These are phyloP conservation scores for Hemerocallis citrina DNA, from an alignment of 106 monocot genomes.

Conservation along the genomic window DNA sequence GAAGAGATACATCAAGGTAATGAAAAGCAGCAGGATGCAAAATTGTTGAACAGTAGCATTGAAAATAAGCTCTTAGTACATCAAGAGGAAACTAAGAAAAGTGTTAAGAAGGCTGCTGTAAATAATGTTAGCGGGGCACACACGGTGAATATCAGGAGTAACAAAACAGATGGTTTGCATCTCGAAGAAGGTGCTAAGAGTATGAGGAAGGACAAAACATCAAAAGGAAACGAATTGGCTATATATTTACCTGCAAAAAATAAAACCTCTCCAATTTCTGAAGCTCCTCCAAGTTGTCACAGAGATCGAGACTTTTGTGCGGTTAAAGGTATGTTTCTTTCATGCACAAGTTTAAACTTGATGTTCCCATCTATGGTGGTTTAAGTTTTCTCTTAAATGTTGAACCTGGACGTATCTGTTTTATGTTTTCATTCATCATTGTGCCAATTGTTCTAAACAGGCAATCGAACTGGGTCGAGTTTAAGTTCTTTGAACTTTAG, in stretches of 20 bases:
- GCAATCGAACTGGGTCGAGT: too few relatives aligned
- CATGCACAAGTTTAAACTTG: background rate
- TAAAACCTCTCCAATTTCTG: slow-evolving; percentile 57
- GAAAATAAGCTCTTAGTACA: slow-evolving; percentile 13
- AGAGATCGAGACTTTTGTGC: slow-evolving; percentile 39
- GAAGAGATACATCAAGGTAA: slow-evolving; percentile 27
- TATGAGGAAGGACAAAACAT: slow-evolving; percentile 31
- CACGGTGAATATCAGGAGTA: slow-evolving; percentile 9
- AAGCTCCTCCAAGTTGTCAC: slow-evolving; percentile 40
- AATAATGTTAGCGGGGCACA: slow-evolving; percentile 5
- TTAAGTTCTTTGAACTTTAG: too few relatives aligned
- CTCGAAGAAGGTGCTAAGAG: slow-evolving; percentile 23
- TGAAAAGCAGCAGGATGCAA: slow-evolving; percentile 24
- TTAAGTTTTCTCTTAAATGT: background rate
- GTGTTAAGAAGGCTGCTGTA: slow-evolving; percentile 2
- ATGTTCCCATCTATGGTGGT: background rate
- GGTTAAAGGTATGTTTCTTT: slow-evolving; percentile 37
- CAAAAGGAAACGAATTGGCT: slow-evolving; percentile 58
- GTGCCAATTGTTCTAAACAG: too few relatives aligned
- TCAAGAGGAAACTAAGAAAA: background rate
- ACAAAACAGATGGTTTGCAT: slow-evolving; percentile 18
- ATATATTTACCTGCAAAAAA: slow-evolving; percentile 59
- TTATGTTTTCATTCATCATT: too few relatives aligned
- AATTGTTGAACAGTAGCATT: slow-evolving; percentile 13
- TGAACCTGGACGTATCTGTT: too few relatives aligned